Base-by-base conservation (phyloP, 116 monocot species). In the Dioscorea cayenensis region DNA sequence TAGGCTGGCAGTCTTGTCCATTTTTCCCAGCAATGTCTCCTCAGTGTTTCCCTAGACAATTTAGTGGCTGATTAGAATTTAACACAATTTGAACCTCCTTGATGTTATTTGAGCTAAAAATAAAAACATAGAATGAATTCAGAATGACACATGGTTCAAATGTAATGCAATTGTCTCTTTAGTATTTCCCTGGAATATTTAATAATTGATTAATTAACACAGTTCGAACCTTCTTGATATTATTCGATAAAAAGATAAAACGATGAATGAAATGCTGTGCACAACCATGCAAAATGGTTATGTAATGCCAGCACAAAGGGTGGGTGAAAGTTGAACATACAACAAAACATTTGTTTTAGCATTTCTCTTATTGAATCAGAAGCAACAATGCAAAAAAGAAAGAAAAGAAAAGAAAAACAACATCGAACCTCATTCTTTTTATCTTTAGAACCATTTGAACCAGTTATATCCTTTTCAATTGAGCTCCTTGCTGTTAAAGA, bases 11-110 rank as follows among this genome's bases (percentile, higher is more conserved):
- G 84, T 86, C 51, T 76, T 89, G 60, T 92, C 89, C 82, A 84
- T 84, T 67, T 84, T 81, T 28, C 86, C 80, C 82, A 86, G 88
- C 63, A 84, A 65, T 63, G 77, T 63, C 72, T 83, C 85, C 43
- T 76, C 69, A 68, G 72, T 76, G 17, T 65, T 71, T 66, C 63
- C 81, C 89, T 89, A 49, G 7, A 28, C 28, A 64, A 64, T 28
- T 2, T 10, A 32, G 7, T 23, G 6, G 28, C 5, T 22, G 14
- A 64, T 5, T 27, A 4, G n/a, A 28, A 65, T 16, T n/a, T 16
- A 13, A 65, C 2, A 65, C 35, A 65, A 35, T 65, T 4, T 35
- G 63, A 36, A 32, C 28, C 35, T 36, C 32, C 32, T 25, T 25
- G 32, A 32, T 35, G 18, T 2, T 55, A 60, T 60, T 9, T 20